These are phyloP conservation scores for Postia placenta DNA, from an alignment of 768 basidiomycete species.

Conservation along the genomic window DNA sequence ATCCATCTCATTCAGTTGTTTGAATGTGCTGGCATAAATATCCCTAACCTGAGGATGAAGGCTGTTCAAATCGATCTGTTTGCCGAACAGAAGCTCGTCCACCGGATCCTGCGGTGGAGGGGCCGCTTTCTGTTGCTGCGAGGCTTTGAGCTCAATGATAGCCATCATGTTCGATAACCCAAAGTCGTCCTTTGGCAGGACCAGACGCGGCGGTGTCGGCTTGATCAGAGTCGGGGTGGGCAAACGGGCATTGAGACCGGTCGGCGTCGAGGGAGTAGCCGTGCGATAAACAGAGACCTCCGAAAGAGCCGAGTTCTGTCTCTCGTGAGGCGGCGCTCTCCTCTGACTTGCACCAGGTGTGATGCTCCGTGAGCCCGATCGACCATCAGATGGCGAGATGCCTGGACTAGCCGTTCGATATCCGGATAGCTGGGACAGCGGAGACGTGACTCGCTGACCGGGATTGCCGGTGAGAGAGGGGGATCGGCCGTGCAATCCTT, in stretches of 20 bases:
- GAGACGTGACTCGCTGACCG: conserved; percentile 19
- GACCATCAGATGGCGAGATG: conserved; percentile 11
- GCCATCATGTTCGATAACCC: conserved; percentile 85
- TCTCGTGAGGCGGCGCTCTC: conserved; percentile 23
- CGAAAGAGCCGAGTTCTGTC: conserved; percentile 71
- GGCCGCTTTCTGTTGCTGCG: conserved; percentile 25
- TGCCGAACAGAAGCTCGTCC: conserved; percentile 70
- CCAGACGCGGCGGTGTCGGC: conserved; percentile 29
- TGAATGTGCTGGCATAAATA: conserved; percentile 65
- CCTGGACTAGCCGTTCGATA: conserved; percentile 24
- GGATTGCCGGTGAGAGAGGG: conserved; percentile 5
- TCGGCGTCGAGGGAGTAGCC: conserved; percentile 14
- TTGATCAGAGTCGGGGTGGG: conserved; percentile 5
- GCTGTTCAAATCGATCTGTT: conserved; percentile 48
- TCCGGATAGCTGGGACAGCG: conserved; percentile 23
- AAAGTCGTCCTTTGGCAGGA: conserved; percentile 76
- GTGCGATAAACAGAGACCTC: conserved; percentile 44
- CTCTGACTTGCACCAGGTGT: conserved; percentile 32
- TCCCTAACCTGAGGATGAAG: conserved; percentile 70
- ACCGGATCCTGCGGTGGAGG: conserved; percentile 49
- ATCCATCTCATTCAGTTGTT: conserved; percentile 75
- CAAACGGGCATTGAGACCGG: neutral
- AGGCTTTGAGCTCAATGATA: conserved; percentile 66
- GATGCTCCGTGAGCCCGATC: conserved; percentile 20
- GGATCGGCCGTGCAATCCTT: conserved; percentile 5